Conservation (phyloP, 2,329 filamentous ascomycete species). For the Botrytis hyacinthi region DNA sequence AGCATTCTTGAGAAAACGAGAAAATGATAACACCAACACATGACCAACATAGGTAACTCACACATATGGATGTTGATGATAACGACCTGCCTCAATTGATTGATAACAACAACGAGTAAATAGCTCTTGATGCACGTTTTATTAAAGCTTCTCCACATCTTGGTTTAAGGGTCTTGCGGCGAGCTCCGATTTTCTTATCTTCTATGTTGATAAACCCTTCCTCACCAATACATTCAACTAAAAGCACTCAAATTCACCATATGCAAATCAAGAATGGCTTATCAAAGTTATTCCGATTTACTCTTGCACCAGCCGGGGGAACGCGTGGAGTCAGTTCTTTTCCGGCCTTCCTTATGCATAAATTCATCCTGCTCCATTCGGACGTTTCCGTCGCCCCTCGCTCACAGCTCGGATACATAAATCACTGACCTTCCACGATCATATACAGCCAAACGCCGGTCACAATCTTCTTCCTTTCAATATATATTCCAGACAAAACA, state of each 20-base stretch:
- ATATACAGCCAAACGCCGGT: background rate
- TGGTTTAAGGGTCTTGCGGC: background rate
- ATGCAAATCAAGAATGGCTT: background rate
- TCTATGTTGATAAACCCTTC: background rate
- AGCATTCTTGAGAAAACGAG: background rate
- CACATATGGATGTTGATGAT: background rate
- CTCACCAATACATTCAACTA: background rate
- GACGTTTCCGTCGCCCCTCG: background rate
- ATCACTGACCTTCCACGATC: background rate
- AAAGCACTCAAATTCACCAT: background rate
- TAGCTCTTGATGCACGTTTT: background rate
- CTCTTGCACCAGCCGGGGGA: background rate
- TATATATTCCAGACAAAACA: background rate
- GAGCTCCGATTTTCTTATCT: slow-evolving; percentile 13
- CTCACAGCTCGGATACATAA: background rate
- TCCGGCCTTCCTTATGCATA: background rate
- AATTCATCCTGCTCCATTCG: background rate
- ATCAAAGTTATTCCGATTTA: background rate
- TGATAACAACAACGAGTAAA: background rate
- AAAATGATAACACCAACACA: background rate
- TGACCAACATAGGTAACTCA: background rate
- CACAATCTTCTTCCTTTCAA: background rate
- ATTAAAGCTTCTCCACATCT: slow-evolving; percentile 1
- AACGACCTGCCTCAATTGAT: background rate
- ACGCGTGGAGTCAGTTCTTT: background rate